phyloP scores from a whole-genome alignment of 257 asterid species.

The Penstemon newberryi region DNA sequence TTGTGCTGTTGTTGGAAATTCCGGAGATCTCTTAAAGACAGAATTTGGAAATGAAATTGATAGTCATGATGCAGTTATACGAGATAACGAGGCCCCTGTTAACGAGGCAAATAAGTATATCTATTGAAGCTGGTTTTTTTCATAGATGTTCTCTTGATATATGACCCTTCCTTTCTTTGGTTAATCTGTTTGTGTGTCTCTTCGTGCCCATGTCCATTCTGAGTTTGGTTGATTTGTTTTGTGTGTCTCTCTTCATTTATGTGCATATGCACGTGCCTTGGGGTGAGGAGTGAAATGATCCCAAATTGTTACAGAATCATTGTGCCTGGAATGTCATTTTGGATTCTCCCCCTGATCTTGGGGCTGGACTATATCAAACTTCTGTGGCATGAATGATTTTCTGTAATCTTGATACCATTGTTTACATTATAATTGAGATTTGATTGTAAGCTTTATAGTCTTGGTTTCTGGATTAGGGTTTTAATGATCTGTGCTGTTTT shows the following conservation, averaged over 20 bases:
- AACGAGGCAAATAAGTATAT: slow-evolving; percentile 53
- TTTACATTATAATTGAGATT: neutral
- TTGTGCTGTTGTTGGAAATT: slow-evolving; percentile 98
- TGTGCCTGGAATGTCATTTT: neutral
- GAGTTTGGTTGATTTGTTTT: too few relatives aligned
- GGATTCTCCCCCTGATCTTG: neutral
- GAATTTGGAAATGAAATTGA: slow-evolving; percentile 93
- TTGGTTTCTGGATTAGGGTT: slow-evolving; percentile 20
- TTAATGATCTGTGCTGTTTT: slow-evolving; percentile 14
- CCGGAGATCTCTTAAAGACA: slow-evolving; percentile 95
- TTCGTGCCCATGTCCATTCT: neutral
- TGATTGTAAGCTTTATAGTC: slow-evolving; percentile 1
- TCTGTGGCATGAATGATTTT: slow-evolving; percentile 3
- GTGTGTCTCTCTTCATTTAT: neutral
- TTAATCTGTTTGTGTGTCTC: neutral
- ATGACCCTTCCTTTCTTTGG: too few relatives aligned
- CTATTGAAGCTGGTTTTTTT: slow-evolving; percentile 8
- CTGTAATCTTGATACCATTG: too few relatives aligned
- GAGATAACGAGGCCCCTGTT: slow-evolving; percentile 99
- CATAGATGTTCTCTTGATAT: neutral
- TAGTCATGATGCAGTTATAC: slow-evolving; percentile 88
- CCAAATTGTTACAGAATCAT: neutral
- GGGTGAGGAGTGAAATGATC: slow-evolving; percentile 12
- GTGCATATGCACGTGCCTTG: neutral
- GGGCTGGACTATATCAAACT: neutral